Percentiles rank a stretch among this genome's conserved stretches.
phyloP scores from a whole-genome alignment of 2,329 filamentous ascomycete genomes.

The Fusarium sterilihyphosum region DNA sequence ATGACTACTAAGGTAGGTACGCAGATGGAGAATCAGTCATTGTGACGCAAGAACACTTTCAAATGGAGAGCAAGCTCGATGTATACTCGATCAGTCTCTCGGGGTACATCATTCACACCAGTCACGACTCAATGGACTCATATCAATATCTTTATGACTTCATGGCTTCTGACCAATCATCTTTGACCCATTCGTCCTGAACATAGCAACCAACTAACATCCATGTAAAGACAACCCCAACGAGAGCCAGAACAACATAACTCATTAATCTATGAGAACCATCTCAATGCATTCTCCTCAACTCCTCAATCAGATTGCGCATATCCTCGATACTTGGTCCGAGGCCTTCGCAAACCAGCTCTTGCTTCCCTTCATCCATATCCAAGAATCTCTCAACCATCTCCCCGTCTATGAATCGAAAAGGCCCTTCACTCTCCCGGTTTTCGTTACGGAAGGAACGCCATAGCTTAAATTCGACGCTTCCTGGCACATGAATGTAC shows the following conservation, averaged over 20 bases:
- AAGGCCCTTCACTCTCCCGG: constrained; percentile 79
- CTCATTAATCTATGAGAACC: not conserved
- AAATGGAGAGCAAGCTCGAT: not conserved
- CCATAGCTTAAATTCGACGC: constrained; percentile 80
- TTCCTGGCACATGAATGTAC: constrained; percentile 74
- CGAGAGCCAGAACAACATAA: not conserved
- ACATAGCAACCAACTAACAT: not conserved
- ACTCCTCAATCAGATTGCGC: constrained; percentile 68
- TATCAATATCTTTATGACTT: not conserved
- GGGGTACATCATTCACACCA: not conserved
- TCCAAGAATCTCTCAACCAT: constrained; percentile 87
- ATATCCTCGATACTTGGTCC: constrained; percentile 71
- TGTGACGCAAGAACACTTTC: not conserved
- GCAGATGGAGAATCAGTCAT: not conserved
- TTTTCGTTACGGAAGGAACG: constrained; percentile 83
- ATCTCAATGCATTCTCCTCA: constrained; percentile 68
- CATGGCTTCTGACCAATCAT: constrained; percentile 33
- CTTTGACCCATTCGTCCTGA: constrained; percentile 39
- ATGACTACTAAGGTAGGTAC: not conserved
- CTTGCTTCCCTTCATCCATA: constrained; percentile 67
- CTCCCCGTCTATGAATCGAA: constrained; percentile 91
- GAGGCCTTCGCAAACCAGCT: constrained; percentile 62
- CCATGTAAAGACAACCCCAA: not conserved
- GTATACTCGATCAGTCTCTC: not conserved
- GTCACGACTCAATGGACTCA: constrained; percentile 21